A percentile compares a stretch with the other conserved stretches of the same genome.
These are phyloP conservation scores for Pichia sp. DNA, from an alignment of 1,139 yeast species.

Conservation along the genomic window DNA sequence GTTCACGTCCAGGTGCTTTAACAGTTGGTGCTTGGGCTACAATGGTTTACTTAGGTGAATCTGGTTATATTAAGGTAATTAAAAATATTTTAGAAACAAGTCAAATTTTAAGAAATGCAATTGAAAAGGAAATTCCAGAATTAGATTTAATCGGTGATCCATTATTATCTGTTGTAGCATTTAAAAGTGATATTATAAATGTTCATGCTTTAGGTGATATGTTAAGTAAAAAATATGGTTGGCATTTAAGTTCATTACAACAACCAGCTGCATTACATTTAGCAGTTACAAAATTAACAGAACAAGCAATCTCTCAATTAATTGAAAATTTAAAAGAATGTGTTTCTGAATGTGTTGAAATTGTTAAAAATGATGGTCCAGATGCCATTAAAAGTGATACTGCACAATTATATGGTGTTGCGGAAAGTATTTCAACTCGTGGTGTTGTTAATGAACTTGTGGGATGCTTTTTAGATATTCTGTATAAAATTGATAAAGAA, in stretches of 20 bases:
- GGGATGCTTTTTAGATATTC: slow-evolving; percentile 70
- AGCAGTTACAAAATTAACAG: slow-evolving; percentile 74
- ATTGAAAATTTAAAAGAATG: slow-evolving; percentile 46
- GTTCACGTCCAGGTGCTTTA: slow-evolving; percentile 94
- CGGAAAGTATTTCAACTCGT: slow-evolving; percentile 77
- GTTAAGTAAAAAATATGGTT: slow-evolving; percentile 55
- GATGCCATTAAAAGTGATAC: slow-evolving; percentile 50
- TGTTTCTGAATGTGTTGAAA: slow-evolving; percentile 33
- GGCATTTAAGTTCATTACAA: slow-evolving; percentile 88
- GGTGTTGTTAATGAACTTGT: slow-evolving; percentile 82
- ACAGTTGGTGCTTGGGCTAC: slow-evolving; percentile 99
- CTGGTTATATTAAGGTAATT: slow-evolving; percentile 69
- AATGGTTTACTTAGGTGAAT: slow-evolving; percentile 66
- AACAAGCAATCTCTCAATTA: slow-evolving; percentile 56
- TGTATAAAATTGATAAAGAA: slow-evolving; percentile 44
- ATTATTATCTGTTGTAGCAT: slow-evolving; percentile 70
- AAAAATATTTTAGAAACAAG: slow-evolving; percentile 62
- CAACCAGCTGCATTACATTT: slow-evolving; percentile 86
- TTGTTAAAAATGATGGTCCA: slow-evolving; percentile 17
- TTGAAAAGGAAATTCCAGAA: slow-evolving; percentile 42
- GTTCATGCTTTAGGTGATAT: slow-evolving; percentile 73
- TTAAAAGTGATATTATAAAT: slow-evolving; percentile 52
- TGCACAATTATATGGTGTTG: slow-evolving; percentile 90
- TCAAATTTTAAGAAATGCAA: slow-evolving; percentile 45
- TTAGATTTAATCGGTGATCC: slow-evolving; percentile 81